These are phyloP conservation scores for Diversispora epigaea DNA, from an alignment of 192 early-diverging fungal genomes.

Conservation along the genomic window DNA sequence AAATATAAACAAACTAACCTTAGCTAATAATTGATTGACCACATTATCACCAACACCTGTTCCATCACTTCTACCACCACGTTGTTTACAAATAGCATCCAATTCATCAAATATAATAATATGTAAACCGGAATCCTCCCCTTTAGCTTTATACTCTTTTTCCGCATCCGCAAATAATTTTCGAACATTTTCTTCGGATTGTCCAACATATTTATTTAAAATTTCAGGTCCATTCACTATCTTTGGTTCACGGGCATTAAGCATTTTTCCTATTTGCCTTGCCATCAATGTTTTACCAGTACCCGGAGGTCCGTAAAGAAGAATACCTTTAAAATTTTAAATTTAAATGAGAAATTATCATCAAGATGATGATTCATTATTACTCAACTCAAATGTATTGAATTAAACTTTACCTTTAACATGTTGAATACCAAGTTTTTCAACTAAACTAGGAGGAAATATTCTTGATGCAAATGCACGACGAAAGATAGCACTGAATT, in stretches of 20 bases:
- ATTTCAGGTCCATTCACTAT: slow-evolving; percentile 97
- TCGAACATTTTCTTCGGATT: slow-evolving; percentile 94
- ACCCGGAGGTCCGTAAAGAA: slow-evolving; percentile 90
- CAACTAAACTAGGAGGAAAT: slow-evolving; percentile 89
- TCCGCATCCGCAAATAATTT: slow-evolving; percentile 96
- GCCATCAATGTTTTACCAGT: slow-evolving; percentile 99
- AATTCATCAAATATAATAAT: slow-evolving; percentile 99
- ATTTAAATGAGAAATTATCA: background rate
- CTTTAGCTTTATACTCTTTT: slow-evolving; percentile 89
- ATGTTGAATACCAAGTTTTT: slow-evolving; percentile 96
- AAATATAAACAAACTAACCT: slow-evolving; percentile 44
- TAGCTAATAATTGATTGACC: slow-evolving; percentile 95
- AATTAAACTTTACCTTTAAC: slow-evolving; percentile 65
- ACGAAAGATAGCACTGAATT: slow-evolving; percentile 93
- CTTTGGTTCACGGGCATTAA: slow-evolving; percentile 89
- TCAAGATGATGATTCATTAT: background rate
- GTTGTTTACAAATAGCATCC: slow-evolving; percentile 98
- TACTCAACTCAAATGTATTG: background rate
- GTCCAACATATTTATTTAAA: slow-evolving; percentile 95
- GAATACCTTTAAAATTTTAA: slow-evolving; percentile 49
- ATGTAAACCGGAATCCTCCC: slow-evolving; percentile 87
- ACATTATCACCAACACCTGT: slow-evolving; percentile 96
- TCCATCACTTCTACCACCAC: slow-evolving; percentile 85
- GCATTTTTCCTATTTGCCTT: slow-evolving; percentile 98
- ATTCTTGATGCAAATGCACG: slow-evolving; percentile 97